Conservation (phyloP, 164 flowering plant genomes). For the Aristolochia californica region DNA sequence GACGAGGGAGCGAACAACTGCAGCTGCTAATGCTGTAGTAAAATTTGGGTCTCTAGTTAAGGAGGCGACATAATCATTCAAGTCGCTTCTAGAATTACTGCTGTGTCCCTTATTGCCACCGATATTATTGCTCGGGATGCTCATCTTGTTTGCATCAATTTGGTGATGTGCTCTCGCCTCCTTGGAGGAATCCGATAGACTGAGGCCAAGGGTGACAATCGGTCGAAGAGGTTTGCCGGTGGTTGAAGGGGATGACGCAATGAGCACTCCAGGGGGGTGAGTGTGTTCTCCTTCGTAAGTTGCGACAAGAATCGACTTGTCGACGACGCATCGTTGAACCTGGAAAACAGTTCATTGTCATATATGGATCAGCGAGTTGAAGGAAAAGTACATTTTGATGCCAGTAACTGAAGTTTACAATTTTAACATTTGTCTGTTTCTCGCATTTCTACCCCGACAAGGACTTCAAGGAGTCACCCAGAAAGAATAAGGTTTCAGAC, state of each 20-base stretch:
- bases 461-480: not conserved
- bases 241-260: constrained; percentile 1
- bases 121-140: not conserved
- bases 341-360: constrained; percentile 2
- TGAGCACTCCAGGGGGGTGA: constrained; percentile 13
- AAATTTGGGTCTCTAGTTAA: constrained; percentile 33
- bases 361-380: no score
- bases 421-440: no score
- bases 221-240: constrained; percentile 1
- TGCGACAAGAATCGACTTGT: constrained; percentile 29
- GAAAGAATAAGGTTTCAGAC: no score
- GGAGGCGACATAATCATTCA: constrained; percentile 26
- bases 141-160: not conserved
- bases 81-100: not conserved
- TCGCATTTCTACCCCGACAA: no score
- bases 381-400: no score
- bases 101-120: not conserved
- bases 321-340: constrained; percentile 46
- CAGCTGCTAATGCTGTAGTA: constrained; percentile 31
- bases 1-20: constrained; percentile 21
- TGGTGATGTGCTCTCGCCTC: not conserved
- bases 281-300: constrained; percentile 58
- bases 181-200: constrained; percentile 5
- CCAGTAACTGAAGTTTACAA: no score
- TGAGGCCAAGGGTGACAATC: constrained; percentile 15